A percentile compares a stretch with the other conserved stretches of the same genome.
Evolutionary conservation across 805 yeast species (phyloP).

Genomic region (Cephaloascus fragrans): DNA sequence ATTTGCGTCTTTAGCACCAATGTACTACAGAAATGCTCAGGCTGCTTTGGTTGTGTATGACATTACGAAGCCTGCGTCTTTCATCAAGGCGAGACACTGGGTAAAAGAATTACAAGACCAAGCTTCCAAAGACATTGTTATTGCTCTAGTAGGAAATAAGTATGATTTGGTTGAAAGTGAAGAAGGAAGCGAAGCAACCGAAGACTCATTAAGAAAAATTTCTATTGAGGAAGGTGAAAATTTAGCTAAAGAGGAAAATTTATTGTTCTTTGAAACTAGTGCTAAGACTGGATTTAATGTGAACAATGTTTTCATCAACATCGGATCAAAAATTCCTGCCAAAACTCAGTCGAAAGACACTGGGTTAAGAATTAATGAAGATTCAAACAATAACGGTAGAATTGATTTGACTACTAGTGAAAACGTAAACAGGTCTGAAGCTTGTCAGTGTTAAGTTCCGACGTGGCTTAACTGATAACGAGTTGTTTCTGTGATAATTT

Average conservation of each 20-base stretch:
- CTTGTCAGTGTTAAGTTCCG: background rate
- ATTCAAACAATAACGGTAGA: conserved; percentile 12
- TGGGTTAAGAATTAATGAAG: conserved; percentile 9
- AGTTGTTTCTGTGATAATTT: too few species aligned
- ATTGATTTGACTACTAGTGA: conserved; percentile 18
- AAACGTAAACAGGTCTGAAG: background rate
- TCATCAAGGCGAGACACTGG: conserved; percentile 97
- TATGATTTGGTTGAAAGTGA: conserved; percentile 58
- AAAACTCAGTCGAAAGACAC: conserved; percentile 7
- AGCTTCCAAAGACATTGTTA: conserved; percentile 83
- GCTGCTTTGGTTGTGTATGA: conserved; percentile 96
- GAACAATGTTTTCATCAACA: conserved; percentile 82
- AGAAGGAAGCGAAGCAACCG: conserved; percentile 35
- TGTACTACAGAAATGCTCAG: conserved; percentile 96
- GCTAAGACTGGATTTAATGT: conserved; percentile 89
- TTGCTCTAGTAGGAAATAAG: conserved; percentile 92
- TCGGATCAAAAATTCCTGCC: conserved; percentile 75
- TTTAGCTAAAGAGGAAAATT: conserved; percentile 84
- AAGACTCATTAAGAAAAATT: conserved; percentile 60
- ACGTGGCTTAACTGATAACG: too few species aligned
- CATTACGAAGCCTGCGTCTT: conserved; percentile 88
- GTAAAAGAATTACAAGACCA: conserved; percentile 92
- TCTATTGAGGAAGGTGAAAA: conserved; percentile 78
- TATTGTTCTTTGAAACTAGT: conserved; percentile 87
- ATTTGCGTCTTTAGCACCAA: conserved; percentile 91